Percentiles rank a stretch among this genome's conserved stretches.
Evolutionary conservation across 208 protist genomes (phyloP).

Genomic region (Acanthamoeba royreba): DNA sequence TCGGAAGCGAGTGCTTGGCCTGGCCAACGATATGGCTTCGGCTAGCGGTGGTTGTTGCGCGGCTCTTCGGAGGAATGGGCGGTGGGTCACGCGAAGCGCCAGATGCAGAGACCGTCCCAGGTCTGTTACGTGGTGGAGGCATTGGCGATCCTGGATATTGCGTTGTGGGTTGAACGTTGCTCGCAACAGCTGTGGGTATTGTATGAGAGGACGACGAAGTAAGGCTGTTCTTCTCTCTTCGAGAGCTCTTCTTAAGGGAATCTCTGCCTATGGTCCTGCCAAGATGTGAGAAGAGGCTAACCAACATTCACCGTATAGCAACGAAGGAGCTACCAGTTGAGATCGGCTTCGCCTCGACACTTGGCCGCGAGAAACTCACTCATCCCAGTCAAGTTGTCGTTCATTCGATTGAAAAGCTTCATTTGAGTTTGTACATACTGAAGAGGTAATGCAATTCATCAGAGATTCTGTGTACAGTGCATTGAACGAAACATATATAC

Average conservation of each 20-base stretch:
- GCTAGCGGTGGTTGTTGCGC: not conserved
- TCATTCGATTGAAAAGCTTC: not conserved
- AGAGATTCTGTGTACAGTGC: not conserved
- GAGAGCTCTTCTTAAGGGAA: not conserved
- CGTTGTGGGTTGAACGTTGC: too few species aligned
- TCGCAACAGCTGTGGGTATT: too few species aligned
- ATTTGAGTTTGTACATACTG: not conserved
- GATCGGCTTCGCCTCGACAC: not conserved
- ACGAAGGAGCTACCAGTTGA: not conserved
- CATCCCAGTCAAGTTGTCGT: not conserved
- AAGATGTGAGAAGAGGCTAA: too few species aligned
- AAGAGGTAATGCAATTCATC: too few species aligned
- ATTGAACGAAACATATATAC: not conserved
- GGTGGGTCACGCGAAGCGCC: not conserved
- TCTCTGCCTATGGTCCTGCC: not conserved
- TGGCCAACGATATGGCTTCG: not conserved
- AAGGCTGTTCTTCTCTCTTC: not conserved
- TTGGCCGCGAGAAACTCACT: not conserved
- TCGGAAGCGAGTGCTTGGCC: too few species aligned
- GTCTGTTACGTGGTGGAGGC: not conserved
- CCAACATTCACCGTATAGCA: too few species aligned
- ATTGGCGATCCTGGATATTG: not conserved
- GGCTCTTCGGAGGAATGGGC: not conserved
- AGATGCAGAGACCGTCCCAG: not conserved
- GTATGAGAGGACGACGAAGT: too few species aligned